phyloP scores from a whole-genome alignment of 805 yeast species.

The Sugiyamaella valdiviana region DNA sequence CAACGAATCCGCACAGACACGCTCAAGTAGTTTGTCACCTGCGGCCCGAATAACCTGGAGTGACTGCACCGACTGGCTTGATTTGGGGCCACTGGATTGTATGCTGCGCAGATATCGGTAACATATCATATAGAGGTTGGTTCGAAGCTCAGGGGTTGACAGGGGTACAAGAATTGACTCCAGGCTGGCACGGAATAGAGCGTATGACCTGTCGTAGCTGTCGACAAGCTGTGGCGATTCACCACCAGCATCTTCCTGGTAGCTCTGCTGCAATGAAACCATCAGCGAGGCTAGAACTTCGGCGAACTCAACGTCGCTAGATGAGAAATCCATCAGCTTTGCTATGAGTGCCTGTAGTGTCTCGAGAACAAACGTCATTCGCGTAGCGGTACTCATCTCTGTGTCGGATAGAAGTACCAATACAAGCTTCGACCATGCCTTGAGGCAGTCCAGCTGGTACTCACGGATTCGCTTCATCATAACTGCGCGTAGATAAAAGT shows the following conservation, averaged over 20 bases:
- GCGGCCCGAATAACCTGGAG: constrained; percentile 49
- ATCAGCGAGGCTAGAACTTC: constrained; percentile 72
- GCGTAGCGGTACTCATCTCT: constrained; percentile 38
- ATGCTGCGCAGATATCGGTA: constrained; percentile 48
- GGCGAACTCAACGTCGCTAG: constrained; percentile 56
- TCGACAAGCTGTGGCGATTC: constrained; percentile 21
- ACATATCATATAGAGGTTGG: constrained; percentile 71
- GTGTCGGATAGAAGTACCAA: constrained; percentile 67
- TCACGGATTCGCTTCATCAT: constrained; percentile 21
- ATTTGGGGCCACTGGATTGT: constrained; percentile 37
- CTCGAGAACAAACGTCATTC: constrained; percentile 63
- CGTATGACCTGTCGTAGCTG: constrained; percentile 50
- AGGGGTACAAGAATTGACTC: constrained; percentile 66
- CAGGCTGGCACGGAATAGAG: constrained; percentile 67
- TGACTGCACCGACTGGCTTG: constrained; percentile 37
- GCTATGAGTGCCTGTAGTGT: constrained; percentile 72
- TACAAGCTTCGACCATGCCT: constrained; percentile 77
- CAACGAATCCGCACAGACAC: constrained; percentile 70
- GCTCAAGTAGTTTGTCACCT: constrained; percentile 57
- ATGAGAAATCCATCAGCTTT: constrained; percentile 67
- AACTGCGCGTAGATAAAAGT: neutral
- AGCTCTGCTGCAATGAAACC: constrained; percentile 61
- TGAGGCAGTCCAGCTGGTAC: constrained; percentile 56
- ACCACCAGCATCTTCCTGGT: constrained; percentile 38
- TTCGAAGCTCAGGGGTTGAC: constrained; percentile 60